Base-by-base conservation (phyloP, 2,329 filamentous ascomycete species). In the Penicillium sp. region DNA sequence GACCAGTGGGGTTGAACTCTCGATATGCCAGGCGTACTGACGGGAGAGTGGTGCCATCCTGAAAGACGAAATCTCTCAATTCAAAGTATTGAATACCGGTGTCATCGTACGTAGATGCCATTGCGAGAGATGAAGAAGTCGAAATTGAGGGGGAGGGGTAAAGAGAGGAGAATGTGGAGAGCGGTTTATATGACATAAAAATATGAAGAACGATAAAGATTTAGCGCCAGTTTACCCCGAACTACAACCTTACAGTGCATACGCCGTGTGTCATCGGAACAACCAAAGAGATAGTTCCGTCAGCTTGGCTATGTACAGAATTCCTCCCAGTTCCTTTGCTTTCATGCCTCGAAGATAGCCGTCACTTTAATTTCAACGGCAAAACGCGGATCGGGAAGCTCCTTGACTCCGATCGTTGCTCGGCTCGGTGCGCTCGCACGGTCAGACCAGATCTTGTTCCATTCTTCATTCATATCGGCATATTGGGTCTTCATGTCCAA, bases 391-490 rank as follows among this genome's bases (percentile, higher is more conserved):
- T 59, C 55, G 5, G 57, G 57, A 7, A 57, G 43, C 48, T 57
- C 57, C 16, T 36, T 49, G 9, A 59, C 56, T n/a, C 57, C 57
- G 16, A 60, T 46, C 1, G 57, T 60, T 5, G 54, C 56, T 16
- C 57, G 48, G 18, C 48, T 49, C 1, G 74, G 74, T 1, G 74
- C 74, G 46, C 57, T 63, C 1, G 55, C 63, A 6, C 72, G 65
- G 28, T 68, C 66, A 13, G 64, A 25, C 53, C 73, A 77, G 7
- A 76, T 65, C 57, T 74, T 73, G 53, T 77, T 77, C 75, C 74
- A 77, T 56, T 74, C 74, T 56, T 75, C 74, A 45, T 77, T 76
- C 74, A 76, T 76, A 14, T 69, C 74, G 5, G 66, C 64, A 51
- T 77, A 76, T 27, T 77, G 63, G 0, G 56, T 62, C 53, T 74